Evolutionary conservation across 1,139 yeast species (phyloP).

Genomic region (Wickerhamiella infanticola): DNA sequence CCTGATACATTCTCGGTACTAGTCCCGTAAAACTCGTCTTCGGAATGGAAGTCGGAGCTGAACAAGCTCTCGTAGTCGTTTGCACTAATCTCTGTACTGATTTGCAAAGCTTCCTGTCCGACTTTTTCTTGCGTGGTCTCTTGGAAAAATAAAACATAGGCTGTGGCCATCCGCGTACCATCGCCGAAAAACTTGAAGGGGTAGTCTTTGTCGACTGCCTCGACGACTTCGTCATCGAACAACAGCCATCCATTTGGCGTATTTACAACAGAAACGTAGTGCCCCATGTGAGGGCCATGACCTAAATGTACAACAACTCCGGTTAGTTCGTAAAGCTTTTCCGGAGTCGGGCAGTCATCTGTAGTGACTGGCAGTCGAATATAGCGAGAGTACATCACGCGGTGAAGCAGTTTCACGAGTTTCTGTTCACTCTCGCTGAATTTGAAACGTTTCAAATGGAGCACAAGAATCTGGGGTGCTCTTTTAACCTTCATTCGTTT

Average conservation of each 20-base stretch:
- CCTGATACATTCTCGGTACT: background rate
- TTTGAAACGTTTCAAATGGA: conserved; percentile 82
- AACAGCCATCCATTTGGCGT: conserved; percentile 70
- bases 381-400: conserved; percentile 65
- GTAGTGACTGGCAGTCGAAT: conserved; percentile 66
- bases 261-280: conserved; percentile 76
- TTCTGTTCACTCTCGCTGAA: conserved; percentile 71
- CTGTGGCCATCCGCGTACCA: conserved; percentile 77
- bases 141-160: conserved; percentile 72
- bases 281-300: conserved; percentile 97
- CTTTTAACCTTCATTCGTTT: conserved; percentile 72
- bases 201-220: conserved; percentile 66
- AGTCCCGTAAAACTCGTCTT: background rate
- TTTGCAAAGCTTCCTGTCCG: conserved; percentile 10
- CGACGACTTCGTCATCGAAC: conserved; percentile 92
- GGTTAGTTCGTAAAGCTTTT: conserved; percentile 59
- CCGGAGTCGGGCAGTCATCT: conserved; percentile 33
- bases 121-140: conserved; percentile 20
- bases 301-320: conserved; percentile 90
- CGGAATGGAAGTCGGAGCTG: background rate
- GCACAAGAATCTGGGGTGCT: conserved; percentile 62
- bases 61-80: background rate
- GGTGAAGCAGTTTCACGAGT: conserved; percentile 74
- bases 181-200: conserved; percentile 84
- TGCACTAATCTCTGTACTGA: background rate